A percentile compares a stretch with the other conserved stretches of the same genome.
phyloP scores from a whole-genome alignment of 2,329 filamentous ascomycete genomes.

The Sporothrix pseudoabietina region DNA sequence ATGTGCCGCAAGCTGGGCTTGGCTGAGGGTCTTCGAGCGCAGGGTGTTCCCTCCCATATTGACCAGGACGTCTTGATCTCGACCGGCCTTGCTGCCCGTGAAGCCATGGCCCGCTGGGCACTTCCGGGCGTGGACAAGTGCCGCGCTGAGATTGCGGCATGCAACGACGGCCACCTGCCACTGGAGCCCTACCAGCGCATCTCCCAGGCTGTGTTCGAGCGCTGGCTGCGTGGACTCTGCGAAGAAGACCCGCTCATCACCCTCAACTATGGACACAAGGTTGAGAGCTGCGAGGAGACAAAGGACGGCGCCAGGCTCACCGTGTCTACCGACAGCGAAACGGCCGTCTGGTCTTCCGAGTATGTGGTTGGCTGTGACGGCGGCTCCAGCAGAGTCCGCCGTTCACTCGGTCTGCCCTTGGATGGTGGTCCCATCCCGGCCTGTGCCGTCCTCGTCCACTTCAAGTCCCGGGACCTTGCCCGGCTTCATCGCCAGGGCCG shows the following conservation, averaged over 20 bases:
- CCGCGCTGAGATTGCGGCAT: constrained; percentile 34
- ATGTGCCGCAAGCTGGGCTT: constrained; percentile 40
- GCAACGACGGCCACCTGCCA: constrained; percentile 42
- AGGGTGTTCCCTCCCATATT: constrained; percentile 32
- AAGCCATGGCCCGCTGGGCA: constrained; percentile 33
- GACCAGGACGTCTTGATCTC: constrained; percentile 34
- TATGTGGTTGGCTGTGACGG: constrained; percentile 3
- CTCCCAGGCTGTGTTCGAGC: constrained; percentile 43
- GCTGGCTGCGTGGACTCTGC: constrained; percentile 40
- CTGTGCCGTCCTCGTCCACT: constrained; percentile 34
- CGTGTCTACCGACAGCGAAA: not conserved
- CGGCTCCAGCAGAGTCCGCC: not conserved
- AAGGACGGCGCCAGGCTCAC: not conserved
- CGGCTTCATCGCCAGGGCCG: constrained; percentile 30
- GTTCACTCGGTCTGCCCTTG: not conserved
- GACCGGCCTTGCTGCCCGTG: constrained; percentile 31
- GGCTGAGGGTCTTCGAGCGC: constrained; percentile 37
- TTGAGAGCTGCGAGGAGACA: constrained; percentile 20
- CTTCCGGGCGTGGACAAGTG: constrained; percentile 32
- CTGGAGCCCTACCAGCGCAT: constrained; percentile 41
- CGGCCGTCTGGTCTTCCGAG: not conserved
- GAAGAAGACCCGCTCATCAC: constrained; percentile 37
- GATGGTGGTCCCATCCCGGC: not conserved
- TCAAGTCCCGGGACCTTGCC: constrained; percentile 33
- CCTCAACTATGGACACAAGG: constrained; percentile 36